Evolutionary conservation across 2,329 filamentous ascomycete genomes (phyloP), one percentile per base, ranked within the genome.

Genomic region (Bimuria novae-zelandiae): DNA sequence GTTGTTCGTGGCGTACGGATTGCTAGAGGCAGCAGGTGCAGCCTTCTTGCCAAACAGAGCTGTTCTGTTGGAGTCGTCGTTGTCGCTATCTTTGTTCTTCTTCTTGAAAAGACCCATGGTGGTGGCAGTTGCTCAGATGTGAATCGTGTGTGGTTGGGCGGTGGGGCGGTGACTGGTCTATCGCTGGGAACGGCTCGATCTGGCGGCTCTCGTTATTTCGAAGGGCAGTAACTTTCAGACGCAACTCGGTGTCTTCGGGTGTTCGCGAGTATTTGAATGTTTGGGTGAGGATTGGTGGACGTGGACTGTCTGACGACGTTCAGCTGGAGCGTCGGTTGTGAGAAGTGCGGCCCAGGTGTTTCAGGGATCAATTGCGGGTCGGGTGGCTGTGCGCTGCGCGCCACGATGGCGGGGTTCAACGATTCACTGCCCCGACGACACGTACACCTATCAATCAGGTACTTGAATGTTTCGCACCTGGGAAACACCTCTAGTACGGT

Each of bases 11-110:
- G 82, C 82, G 61, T 85, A 85, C 21, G 83, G 84, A 65, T 86
- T 74, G 43, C 70, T 63, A 30, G n/a, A n/a, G n/a, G 77, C 69
- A 27, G 80, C 75, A 23, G 78, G 76, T 23, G 81, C 75, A 49
- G 39, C 39, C 21, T 76, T 79, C 69, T 84, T 84, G 60, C 69
- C 82, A 62, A 87, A 86, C 27, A 87, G 80, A n/a, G 82, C 81
- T 51, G 75, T 76, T 69, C 83, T 81, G 69, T 77, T 79, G 53
- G 82, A 76, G 42, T 81, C 79, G 58, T 82, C 82, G 64, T 75
- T 79, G 55, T 77, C 77, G 57, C 76, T 78, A 55, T 77, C 76
- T 59, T 77, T 77, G 56, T 76, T 79, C 68, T 85, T 80, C 69
- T 83, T 80, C 69, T 83, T 84, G 45, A 76, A 71, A 61, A 84